Evolutionary conservation across 805 yeast genomes (phyloP).

Genomic region (Metschnikowia arizonensis): DNA sequence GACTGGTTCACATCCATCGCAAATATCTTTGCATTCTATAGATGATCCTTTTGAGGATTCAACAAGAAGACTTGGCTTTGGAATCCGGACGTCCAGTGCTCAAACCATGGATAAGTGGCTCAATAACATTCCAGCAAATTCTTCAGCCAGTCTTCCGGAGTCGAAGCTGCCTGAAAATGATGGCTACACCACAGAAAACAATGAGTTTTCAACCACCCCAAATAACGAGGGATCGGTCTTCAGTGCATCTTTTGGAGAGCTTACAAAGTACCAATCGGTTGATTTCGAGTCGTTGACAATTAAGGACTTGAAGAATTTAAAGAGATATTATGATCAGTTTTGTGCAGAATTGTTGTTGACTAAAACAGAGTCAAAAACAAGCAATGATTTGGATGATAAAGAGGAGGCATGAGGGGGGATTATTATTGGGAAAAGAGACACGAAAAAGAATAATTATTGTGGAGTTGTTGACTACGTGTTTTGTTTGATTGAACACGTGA

Average conservation of each 20-base stretch:
- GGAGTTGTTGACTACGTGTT: too few relatives aligned
- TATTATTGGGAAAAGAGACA: too few relatives aligned
- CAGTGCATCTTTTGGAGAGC: conserved; percentile 22
- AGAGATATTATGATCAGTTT: conserved; percentile 36
- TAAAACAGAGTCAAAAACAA: conserved; percentile 16
- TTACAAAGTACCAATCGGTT: conserved; percentile 29
- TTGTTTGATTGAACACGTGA: background rate
- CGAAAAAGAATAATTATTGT: too few relatives aligned
- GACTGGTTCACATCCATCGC: conserved; percentile 18
- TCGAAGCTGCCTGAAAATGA: background rate
- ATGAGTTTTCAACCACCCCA: conserved; percentile 11
- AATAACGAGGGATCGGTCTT: conserved; percentile 23
- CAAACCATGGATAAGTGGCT: conserved; percentile 45
- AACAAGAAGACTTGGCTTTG: conserved; percentile 24
- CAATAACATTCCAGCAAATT: conserved; percentile 26
- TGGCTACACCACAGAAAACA: conserved; percentile 5
- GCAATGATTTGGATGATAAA: conserved; percentile 11
- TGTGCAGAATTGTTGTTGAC: conserved; percentile 22
- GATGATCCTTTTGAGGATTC: conserved; percentile 22
- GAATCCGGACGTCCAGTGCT: conserved; percentile 35
- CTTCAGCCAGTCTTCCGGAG: conserved; percentile 5
- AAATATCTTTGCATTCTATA: conserved; percentile 32
- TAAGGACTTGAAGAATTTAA: conserved; percentile 32
- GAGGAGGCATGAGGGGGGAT: background rate
- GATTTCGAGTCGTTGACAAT: conserved; percentile 37